Conservation (phyloP, 352 stramenopile species). For the Globisporangium nodosum region DNA sequence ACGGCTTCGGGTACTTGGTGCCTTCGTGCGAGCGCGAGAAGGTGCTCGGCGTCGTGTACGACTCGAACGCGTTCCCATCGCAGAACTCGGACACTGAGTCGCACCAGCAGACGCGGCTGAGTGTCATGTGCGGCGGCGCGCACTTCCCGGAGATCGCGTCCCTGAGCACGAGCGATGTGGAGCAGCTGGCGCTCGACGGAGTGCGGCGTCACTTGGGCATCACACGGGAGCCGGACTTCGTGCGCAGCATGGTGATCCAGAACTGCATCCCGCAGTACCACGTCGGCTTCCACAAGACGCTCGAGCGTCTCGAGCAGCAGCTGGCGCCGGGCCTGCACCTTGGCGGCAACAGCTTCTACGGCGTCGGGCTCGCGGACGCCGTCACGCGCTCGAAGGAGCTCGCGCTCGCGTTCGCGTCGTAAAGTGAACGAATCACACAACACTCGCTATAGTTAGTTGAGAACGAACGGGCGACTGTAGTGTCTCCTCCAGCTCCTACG, state of each 20-base stretch:
- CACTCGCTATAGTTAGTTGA: too few relatives aligned
- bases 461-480: too few relatives aligned
- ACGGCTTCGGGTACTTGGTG: slow-evolving; percentile 87
- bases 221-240: slow-evolving; percentile 40
- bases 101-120: slow-evolving; percentile 60
- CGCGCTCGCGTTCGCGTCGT: slow-evolving; percentile 45
- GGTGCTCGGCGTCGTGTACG: slow-evolving; percentile 81
- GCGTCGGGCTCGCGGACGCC: slow-evolving; percentile 78
- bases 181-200: slow-evolving; percentile 56
- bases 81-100: slow-evolving; percentile 40
- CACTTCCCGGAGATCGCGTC: slow-evolving; percentile 59
- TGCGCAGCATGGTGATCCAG: slow-evolving; percentile 42
- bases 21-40: slow-evolving; percentile 63
- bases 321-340: slow-evolving; percentile 45
- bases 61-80: slow-evolving; percentile 85
- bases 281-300: slow-evolving; percentile 62
- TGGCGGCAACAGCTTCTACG: slow-evolving; percentile 85
- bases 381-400: slow-evolving; percentile 81
- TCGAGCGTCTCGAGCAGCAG: slow-evolving; percentile 54
- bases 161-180: slow-evolving; percentile 39
- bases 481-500: too few relatives aligned
- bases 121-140: slow-evolving; percentile 79
- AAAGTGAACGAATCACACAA: neutral
- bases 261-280: slow-evolving; percentile 86
- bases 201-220: slow-evolving; percentile 74